These are phyloP conservation scores for Sphaerostilbella broomeana DNA, from an alignment of 2,329 filamentous ascomycete species.

Conservation along the genomic window DNA sequence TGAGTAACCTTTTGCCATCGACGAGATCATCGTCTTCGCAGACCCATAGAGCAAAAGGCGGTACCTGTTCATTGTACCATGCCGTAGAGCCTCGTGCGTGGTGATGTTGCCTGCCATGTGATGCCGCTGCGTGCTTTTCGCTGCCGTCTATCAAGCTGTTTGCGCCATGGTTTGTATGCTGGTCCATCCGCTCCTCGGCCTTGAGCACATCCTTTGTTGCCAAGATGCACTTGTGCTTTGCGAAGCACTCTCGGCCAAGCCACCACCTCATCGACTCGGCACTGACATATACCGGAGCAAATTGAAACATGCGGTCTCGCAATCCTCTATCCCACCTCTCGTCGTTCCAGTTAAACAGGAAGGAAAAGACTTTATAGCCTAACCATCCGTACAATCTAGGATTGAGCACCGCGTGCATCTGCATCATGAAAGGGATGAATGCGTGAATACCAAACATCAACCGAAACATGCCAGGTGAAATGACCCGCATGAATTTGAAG, in stretches of 20 bases:
- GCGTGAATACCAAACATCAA: conserved; percentile 85
- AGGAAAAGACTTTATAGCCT: conserved; percentile 84
- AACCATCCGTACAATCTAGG: conserved; percentile 67
- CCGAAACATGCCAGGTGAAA: conserved; percentile 70
- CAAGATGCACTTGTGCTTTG: conserved; percentile 74
- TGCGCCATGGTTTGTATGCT: conserved; percentile 23
- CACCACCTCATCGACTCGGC: conserved; percentile 93
- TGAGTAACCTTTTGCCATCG: conserved; percentile 68
- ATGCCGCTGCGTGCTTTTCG: conserved; percentile 15
- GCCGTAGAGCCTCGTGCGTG: conserved; percentile 49
- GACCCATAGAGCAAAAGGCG: conserved; percentile 85
- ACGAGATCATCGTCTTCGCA: conserved; percentile 78
- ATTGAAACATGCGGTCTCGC: conserved; percentile 80
- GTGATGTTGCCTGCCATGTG: conserved; percentile 13
- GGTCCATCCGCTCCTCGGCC: conserved; percentile 56
- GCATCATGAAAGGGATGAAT: conserved; percentile 92
- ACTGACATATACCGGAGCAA: conserved; percentile 83
- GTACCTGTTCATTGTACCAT: conserved; percentile 76
- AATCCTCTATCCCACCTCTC: conserved; percentile 75
- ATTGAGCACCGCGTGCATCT: conserved; percentile 63
- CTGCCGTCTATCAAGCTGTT: conserved; percentile 13
- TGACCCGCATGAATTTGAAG: conserved; percentile 83
- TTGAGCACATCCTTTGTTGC: conserved; percentile 64
- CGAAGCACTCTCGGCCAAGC: conserved; percentile 81
- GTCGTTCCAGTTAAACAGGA: conserved; percentile 85